A percentile compares a stretch with the other conserved stretches of the same genome.
phyloP scores from a whole-genome alignment of 2,329 filamentous ascomycete species.

The Grosmannia clavigera region DNA sequence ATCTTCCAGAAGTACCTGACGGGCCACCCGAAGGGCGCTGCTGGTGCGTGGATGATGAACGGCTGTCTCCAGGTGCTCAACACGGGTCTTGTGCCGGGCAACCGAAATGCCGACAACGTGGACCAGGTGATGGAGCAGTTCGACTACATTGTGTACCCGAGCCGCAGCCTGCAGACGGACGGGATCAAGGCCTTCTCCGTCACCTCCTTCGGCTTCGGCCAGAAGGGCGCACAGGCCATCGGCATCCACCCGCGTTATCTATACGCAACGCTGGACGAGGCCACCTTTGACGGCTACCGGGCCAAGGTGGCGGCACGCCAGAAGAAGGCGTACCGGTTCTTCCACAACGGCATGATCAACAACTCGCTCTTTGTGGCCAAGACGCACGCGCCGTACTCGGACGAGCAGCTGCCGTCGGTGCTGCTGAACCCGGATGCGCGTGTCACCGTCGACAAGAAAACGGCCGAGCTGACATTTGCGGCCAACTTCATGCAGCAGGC shows the following conservation, averaged over 20 bases:
- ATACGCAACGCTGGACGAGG: constrained; percentile 82
- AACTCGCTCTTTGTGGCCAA: constrained; percentile 97
- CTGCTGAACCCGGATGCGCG: constrained; percentile 91
- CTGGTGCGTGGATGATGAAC: constrained; percentile 99
- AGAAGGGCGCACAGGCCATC: constrained; percentile 96
- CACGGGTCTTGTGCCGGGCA: constrained; percentile 85
- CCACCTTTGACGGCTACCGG: constrained; percentile 71
- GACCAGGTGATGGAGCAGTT: constrained; percentile 95
- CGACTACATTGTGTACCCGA: constrained; percentile 95
- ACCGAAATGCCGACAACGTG: constrained; percentile 95
- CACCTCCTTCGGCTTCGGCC: constrained; percentile 97
- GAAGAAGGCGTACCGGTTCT: constrained; percentile 98
- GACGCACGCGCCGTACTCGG: constrained; percentile 76
- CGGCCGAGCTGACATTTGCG: constrained; percentile 63
- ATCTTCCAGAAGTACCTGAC: constrained; percentile 99
- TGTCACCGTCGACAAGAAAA: constrained; percentile 77
- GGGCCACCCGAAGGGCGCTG: constrained; percentile 97
- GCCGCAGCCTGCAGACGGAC: constrained; percentile 89
- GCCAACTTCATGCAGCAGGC: constrained; percentile 50
- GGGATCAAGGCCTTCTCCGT: constrained; percentile 98
- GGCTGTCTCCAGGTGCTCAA: constrained; percentile 93
- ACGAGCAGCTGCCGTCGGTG: constrained; percentile 73
- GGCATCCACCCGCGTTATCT: constrained; percentile 95
- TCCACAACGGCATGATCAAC: constrained; percentile 97
- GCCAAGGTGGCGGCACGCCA: constrained; percentile 83